A percentile compares a stretch with the other conserved stretches of the same genome.
These are phyloP conservation scores for Brassica balearica DNA, from an alignment of 441 rosid species.

Conservation along the genomic window DNA sequence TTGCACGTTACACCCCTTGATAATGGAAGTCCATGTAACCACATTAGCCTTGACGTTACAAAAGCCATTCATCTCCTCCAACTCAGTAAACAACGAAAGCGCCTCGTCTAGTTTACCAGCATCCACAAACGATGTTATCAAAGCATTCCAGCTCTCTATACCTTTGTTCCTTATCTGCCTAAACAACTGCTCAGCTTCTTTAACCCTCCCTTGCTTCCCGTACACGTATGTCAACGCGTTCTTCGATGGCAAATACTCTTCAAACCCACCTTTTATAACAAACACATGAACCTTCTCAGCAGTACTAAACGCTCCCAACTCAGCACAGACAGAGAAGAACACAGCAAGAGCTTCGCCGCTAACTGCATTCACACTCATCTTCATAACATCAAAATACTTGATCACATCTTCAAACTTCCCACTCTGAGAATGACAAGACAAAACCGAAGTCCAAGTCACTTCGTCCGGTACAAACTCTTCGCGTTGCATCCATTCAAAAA, in stretches of 20 bases:
- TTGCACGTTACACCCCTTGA: conserved; percentile 64
- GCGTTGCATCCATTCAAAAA: conserved; percentile 60
- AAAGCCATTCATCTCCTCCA: conserved; percentile 46
- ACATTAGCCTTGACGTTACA: conserved; percentile 52
- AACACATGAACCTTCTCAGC: conserved; percentile 63
- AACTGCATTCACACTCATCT: conserved; percentile 50
- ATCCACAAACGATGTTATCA: conserved; percentile 71
- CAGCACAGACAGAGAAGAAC: conserved; percentile 67
- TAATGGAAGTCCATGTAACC: conserved; percentile 75
- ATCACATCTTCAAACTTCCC: conserved; percentile 55
- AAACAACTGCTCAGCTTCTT: conserved; percentile 55
- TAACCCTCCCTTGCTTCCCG: conserved; percentile 60
- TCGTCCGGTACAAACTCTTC: conserved; percentile 63
- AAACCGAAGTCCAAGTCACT: conserved; percentile 77
- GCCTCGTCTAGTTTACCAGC: conserved; percentile 70
- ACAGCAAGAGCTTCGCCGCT: conserved; percentile 73
- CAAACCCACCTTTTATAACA: conserved; percentile 68
- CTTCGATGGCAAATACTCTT: conserved; percentile 57
- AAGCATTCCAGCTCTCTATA: conserved; percentile 72
- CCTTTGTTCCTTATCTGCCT: conserved; percentile 53
- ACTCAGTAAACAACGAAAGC: conserved; percentile 55
- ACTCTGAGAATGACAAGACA: conserved; percentile 68
- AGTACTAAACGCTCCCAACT: conserved; percentile 40
- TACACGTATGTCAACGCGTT: conserved; percentile 63
- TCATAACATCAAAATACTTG: conserved; percentile 58